Conservation (phyloP, 176 grass and related monocot species). For the Coix lacrymajobi region DNA sequence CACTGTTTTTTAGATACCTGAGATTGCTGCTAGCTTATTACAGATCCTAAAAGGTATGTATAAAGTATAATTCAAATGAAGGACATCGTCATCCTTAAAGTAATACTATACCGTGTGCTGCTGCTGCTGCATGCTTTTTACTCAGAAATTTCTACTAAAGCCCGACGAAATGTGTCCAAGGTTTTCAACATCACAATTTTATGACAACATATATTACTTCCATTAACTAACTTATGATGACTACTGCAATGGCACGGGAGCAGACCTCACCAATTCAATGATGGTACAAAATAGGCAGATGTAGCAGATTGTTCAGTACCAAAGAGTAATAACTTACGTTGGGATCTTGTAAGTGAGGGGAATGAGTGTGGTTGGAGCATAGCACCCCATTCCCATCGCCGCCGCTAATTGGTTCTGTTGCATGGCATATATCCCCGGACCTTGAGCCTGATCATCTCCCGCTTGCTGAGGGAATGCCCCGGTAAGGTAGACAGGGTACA, state of each 20-base stretch:
- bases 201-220: neutral
- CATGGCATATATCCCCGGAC: slow-evolving; percentile 88
- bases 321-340: slow-evolving; percentile 44
- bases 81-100: neutral
- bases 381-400: slow-evolving; percentile 44
- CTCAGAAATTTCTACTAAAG: neutral
- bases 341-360: slow-evolving; percentile 81
- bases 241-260: neutral
- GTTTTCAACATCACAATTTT: neutral
- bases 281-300: neutral
- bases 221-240: neutral
- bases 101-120: neutral
- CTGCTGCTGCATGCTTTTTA: neutral
- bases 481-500: slow-evolving; percentile 27
- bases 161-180: neutral
- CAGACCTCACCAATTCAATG: neutral
- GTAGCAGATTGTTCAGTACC: neutral
- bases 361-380: slow-evolving; percentile 48
- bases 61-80: neutral
- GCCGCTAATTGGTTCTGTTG: slow-evolving; percentile 52
- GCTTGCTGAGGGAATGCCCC: slow-evolving; percentile 44
- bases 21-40: neutral
- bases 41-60: neutral
- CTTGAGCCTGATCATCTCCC: slow-evolving; percentile 49
- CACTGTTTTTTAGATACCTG: neutral